Percentiles rank a stretch among this genome's conserved stretches.
Conservation (phyloP, 495 filamentous ascomycete species). For the Entonaema liquescens region DNA sequence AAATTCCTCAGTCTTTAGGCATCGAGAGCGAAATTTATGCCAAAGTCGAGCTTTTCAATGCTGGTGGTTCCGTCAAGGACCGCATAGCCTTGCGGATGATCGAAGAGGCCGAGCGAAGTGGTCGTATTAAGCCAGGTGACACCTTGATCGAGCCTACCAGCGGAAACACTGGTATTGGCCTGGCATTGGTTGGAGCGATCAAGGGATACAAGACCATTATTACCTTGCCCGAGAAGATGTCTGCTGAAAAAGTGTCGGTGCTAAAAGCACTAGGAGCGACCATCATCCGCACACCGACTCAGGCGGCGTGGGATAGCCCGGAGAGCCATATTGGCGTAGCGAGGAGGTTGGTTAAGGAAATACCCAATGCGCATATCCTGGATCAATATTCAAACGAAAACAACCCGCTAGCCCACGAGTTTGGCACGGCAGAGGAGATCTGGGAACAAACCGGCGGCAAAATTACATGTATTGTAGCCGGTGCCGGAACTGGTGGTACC, state of each 20-base stretch:
- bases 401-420: constrained; percentile 94
- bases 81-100: constrained; percentile 98
- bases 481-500: constrained; percentile 94
- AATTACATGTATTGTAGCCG: constrained; percentile 86
- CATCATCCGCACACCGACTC: constrained; percentile 96
- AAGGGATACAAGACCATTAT: constrained; percentile 99
- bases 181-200: constrained; percentile 92
- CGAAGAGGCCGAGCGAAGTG: constrained; percentile 88
- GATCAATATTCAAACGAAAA: constrained; percentile 94
- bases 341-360: constrained; percentile 86
- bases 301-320: constrained; percentile 91
- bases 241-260: constrained; percentile 94
- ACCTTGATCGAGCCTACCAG: constrained; percentile 97
- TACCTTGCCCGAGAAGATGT: constrained; percentile 99
- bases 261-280: constrained; percentile 92
- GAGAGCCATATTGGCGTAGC: constrained; percentile 98
- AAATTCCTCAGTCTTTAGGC: constrained; percentile 85
- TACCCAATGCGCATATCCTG: constrained; percentile 94
- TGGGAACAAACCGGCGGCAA: constrained; percentile 90
- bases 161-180: constrained; percentile 97
- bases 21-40: constrained; percentile 92
- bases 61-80: constrained; percentile 97
- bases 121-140: constrained; percentile 95
- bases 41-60: constrained; percentile 97
- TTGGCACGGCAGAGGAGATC: constrained; percentile 95